A percentile compares a stretch with the other conserved stretches of the same genome.
Evolutionary conservation across 495 filamentous ascomycete species (phyloP).

Genomic region (Penicillium egyptiacum): DNA sequence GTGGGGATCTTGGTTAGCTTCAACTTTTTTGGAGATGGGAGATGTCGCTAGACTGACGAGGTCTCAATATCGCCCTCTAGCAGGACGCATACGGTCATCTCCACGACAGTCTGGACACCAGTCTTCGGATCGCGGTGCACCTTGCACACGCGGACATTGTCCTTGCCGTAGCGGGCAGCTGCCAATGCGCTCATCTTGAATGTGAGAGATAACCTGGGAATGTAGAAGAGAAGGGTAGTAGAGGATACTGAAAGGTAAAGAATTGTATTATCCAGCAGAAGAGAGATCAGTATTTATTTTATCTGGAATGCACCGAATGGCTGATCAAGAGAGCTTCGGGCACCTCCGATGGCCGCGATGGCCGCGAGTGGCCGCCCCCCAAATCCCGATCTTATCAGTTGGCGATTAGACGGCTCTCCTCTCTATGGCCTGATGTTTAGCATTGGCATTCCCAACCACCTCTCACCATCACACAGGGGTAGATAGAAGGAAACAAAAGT

Average conservation of each 20-base stretch:
- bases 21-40: slow-evolving; percentile 9
- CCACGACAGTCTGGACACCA: slow-evolving; percentile 77
- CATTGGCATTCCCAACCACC: background rate
- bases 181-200: slow-evolving; percentile 51
- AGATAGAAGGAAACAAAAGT: background rate
- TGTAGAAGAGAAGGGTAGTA: slow-evolving; percentile 5
- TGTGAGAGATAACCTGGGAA: background rate
- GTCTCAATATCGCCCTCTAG: slow-evolving; percentile 88
- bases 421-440: background rate
- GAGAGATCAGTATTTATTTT: slow-evolving; percentile 23
- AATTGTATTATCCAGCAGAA: slow-evolving; percentile 4
- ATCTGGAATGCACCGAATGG: slow-evolving; percentile 12
- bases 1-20: slow-evolving; percentile 14
- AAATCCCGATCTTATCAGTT: slow-evolving; percentile 35
- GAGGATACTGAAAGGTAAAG: background rate
- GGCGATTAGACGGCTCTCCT: background rate
- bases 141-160: slow-evolving; percentile 98
- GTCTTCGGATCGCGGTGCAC: slow-evolving; percentile 76
- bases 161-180: slow-evolving; percentile 87
- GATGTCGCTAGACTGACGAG: slow-evolving; percentile 57
- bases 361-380: slow-evolving; percentile 38
- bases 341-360: slow-evolving; percentile 48
- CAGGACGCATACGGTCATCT: slow-evolving; percentile 91
- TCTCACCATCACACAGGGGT: background rate
- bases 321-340: slow-evolving; percentile 36